phyloP scores from a whole-genome alignment of 768 basidiomycete species.

The Rhodosporidiobolus odoratus region DNA sequence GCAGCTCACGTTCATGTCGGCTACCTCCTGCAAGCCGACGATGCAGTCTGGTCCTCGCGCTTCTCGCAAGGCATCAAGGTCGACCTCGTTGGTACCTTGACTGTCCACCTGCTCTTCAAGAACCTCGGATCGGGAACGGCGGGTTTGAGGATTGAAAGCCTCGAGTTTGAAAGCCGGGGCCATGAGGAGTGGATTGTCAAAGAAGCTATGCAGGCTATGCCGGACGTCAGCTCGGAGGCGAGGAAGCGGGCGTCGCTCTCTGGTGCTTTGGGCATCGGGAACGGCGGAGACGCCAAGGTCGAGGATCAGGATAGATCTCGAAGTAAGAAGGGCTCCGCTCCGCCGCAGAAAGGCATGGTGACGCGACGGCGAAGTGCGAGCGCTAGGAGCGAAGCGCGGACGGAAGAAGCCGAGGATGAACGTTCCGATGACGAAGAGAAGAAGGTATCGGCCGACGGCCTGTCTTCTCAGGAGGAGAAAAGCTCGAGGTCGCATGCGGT shows the following conservation, averaged over 20 bases:
- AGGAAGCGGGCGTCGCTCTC: neutral
- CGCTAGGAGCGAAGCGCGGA: neutral
- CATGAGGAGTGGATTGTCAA: constrained; percentile 27
- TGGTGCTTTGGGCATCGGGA: neutral
- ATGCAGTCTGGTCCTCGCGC: constrained; percentile 22
- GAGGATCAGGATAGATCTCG: neutral
- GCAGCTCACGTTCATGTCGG: constrained; percentile 26
- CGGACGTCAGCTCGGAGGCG: neutral
- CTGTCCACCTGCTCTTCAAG: constrained; percentile 33
- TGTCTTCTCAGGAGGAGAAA: neutral
- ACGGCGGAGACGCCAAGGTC: neutral
- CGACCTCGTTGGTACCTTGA: constrained; percentile 27
- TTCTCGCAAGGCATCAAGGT: constrained; percentile 19
- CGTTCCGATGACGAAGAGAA: neutral
- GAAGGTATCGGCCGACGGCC: too few species aligned
- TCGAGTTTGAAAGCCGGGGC: constrained; percentile 33
- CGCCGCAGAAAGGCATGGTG: constrained; percentile 8
- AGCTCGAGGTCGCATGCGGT: neutral
- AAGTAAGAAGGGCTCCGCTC: neutral
- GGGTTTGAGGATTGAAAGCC: constrained; percentile 30
- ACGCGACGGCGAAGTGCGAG: constrained; percentile 24
- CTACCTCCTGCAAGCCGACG: constrained; percentile 34
- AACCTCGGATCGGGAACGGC: constrained; percentile 20
- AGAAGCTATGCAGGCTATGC: constrained; percentile 14
- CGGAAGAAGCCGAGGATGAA: neutral